Conservation (phyloP, 805 yeast genomes). For the Metschnikowia hibisci region DNA sequence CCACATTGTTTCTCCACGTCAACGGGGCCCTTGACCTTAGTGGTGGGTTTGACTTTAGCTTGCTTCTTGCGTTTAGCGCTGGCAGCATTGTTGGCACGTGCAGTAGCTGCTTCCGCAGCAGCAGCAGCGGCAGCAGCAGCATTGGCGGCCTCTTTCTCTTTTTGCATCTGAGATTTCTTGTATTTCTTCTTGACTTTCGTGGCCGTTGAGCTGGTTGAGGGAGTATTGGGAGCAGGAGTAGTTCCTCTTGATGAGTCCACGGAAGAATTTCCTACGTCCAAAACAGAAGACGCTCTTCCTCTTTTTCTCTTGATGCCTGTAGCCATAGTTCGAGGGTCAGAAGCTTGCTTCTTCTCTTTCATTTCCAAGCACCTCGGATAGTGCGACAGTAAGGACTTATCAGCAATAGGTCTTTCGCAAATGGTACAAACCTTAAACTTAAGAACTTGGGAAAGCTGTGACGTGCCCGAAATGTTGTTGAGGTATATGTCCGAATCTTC, state of each 20-base stretch:
- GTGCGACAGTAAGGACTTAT: constrained; percentile 30
- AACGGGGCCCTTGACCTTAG: constrained; percentile 74
- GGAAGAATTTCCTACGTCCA: constrained; percentile 35
- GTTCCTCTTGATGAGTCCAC: constrained; percentile 38
- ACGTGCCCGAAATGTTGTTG: constrained; percentile 23
- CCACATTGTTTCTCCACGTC: constrained; percentile 96
- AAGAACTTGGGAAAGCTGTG: constrained; percentile 31
- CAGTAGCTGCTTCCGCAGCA: constrained; percentile 26
- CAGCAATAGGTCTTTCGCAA: constrained; percentile 41
- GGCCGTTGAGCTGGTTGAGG: constrained; percentile 17
- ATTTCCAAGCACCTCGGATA: constrained; percentile 35
- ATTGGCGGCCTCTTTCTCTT: constrained; percentile 44
- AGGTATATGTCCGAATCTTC: constrained; percentile 21
- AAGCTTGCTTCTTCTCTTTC: constrained; percentile 30
- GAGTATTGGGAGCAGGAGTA: constrained; percentile 34
- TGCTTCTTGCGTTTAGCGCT: constrained; percentile 30
- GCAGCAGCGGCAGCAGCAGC: constrained; percentile 45
- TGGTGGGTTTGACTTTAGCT: constrained; percentile 35
- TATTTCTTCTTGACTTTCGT: constrained; percentile 40
- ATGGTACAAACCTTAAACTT: constrained; percentile 37
- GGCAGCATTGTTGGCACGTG: constrained; percentile 13
- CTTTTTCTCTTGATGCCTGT: constrained; percentile 24
- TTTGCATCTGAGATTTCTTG: constrained; percentile 41
- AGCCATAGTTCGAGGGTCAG: constrained; percentile 13
- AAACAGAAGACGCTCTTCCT: constrained; percentile 23